Base-by-base conservation (phyloP, 352 stramenopile genomes). In the Globisporangium takayamanum region DNA sequence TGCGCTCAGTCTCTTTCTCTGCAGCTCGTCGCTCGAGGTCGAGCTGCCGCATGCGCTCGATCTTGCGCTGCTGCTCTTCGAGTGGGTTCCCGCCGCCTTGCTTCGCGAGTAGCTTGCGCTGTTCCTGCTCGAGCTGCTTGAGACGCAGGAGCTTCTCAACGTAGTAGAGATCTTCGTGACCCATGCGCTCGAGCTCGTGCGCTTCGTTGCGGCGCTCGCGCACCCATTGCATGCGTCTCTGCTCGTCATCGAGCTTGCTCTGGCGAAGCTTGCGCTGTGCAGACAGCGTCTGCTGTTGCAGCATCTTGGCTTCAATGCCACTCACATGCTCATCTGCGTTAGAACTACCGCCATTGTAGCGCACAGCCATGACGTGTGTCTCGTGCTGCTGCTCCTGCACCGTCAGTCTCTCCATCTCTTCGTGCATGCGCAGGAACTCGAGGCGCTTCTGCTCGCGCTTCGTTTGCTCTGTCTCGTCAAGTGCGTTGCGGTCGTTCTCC, bases 91-190 rank as follows among this genome's bases (percentile, higher is more conserved):
- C 54, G 33, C 28, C 54, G 33, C 26, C 42, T 12, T 63, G 54
- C 37, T 66, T 63, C 39, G 42, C 53, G 3, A 63, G 49, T 5
- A 67, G 62, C 5, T 73, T 60, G 0, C 58, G 49, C 26, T 71
- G 59, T 10, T 66, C 55, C 16, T 72, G 67, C 33, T 37, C 39
- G 12, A 48, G 49, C n/a, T 63, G 58, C 25, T 87, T 78, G 16
- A 49, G 62, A 12, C 64, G 60, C 37, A 81, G 45, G 7, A 87
- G 74, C 12, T 69, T 74, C 30, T 80, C 62, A 5, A 72, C 74
- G 22, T 84, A 88, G 44, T 78, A 88, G 3, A 74, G 22, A 50
- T 89, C 80, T 46, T 89, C 80, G 41, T 62, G 65, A 39, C 50
- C 55, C 78, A 89, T 84, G 39, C 53, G 60, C 26, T 72, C 63